Evolutionary conservation across 768 basidiomycete genomes (phyloP), one percentile per base, ranked within the genome.

Genomic region (Pleurotus tuoliensis): DNA sequence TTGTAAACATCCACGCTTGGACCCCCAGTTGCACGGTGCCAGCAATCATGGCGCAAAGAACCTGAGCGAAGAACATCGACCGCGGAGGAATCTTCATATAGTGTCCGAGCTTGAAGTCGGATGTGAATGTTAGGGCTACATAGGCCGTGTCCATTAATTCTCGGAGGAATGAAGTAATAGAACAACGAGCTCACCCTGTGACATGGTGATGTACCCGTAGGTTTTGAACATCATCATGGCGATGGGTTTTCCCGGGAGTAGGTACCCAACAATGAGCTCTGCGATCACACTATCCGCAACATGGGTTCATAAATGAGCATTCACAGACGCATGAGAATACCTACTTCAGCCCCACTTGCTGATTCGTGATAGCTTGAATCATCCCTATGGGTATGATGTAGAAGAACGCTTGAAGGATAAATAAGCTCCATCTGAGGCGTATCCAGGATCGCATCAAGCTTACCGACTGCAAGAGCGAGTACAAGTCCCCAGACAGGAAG

Each of bases 211-310:
- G 62, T 88, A 90, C 24, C 89, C 88, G 76, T 78, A 90, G 0
- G 87, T 88, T 80, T 90, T 92, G 79, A 91, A 91, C 75, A 92
- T 74, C 90, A 92, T 90, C 78, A 84, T 89, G 0, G 91, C 90
- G 55, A 92, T 67, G 6, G 90, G 88, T 13, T 80, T 80, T 1
- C 92, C 90, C 12, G 90, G 92, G 39, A 90, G 77, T 22, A 80
- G 82, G 63, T 90, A 92, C 53, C 91, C 91, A 18, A 91, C 83
- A 59, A 93, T 84, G 40, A 92, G 73, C 69, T 93, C 91, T 3
- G 90, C 84, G 64, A 93, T 83, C 22, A 92, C 90, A 64, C 80
- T 82, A 55, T 13, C 4, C 30, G 11, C 30, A 34, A 34, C 11
- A 34, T 34, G 30, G 8, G 9, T 34, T 11, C 30, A 11, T 34